Conservation (phyloP, 331 rosid genomes). For the Phaseolus coccineus region DNA sequence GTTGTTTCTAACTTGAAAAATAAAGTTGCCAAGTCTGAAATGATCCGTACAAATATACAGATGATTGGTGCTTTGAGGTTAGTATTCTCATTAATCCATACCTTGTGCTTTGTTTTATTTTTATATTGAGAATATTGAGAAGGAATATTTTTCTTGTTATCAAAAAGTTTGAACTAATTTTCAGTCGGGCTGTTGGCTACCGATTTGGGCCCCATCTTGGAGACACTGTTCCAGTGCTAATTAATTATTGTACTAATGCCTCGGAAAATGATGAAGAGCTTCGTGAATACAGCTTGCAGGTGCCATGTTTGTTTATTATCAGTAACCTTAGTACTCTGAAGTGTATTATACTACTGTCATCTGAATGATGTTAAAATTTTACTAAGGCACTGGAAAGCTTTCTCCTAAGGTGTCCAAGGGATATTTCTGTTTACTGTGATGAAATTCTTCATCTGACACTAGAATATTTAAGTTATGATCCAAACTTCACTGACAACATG, state of each 20-base stretch:
- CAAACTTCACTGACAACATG: conserved; percentile 98
- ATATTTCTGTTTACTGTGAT: conserved; percentile 86
- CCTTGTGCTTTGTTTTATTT: conserved; percentile 23
- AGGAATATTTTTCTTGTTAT: conserved; percentile 7
- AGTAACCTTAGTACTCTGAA: conserved; percentile 10
- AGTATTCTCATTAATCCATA: conserved; percentile 22
- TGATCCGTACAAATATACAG: conserved; percentile 97
- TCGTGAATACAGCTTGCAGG: conserved; percentile 99
- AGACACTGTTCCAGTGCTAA: conserved; percentile 95
- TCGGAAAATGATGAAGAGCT: conserved; percentile 99
- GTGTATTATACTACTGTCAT: background rate
- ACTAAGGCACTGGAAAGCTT: conserved; percentile 94
- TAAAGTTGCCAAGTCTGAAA: conserved; percentile 76
- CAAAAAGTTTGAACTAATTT: conserved; percentile 43
- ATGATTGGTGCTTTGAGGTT: conserved; percentile 99
- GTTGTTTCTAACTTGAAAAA: conserved; percentile 84
- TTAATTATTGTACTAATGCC: conserved; percentile 89
- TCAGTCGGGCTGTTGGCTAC: conserved; percentile 98
- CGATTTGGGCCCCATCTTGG: conserved; percentile 99
- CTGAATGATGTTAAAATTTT: conserved; percentile 41
- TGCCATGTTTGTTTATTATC: conserved; percentile 43
- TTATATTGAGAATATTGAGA: background rate
- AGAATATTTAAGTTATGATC: conserved; percentile 93
- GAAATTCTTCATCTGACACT: conserved; percentile 87
- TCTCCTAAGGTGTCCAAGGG: conserved; percentile 98